phyloP scores from a whole-genome alignment of 306 rosid species.

The Purshia tridentata region DNA sequence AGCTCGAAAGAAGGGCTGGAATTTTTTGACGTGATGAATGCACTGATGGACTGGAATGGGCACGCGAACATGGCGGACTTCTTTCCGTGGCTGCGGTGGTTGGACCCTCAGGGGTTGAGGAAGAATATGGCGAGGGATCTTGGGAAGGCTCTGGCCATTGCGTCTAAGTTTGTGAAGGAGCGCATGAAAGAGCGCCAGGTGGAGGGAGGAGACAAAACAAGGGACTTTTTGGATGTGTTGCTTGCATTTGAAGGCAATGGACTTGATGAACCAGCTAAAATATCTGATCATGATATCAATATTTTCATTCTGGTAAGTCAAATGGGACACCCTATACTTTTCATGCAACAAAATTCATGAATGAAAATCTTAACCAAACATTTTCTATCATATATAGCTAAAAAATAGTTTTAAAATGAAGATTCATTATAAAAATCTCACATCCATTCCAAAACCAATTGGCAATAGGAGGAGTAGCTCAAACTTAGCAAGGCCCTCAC shows the following conservation, averaged over 20 bases:
- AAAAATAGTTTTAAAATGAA: too few species aligned
- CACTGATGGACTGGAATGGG: slow-evolving; percentile 41
- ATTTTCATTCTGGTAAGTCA: slow-evolving; percentile 49
- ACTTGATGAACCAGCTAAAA: slow-evolving; percentile 27
- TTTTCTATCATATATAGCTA: too few species aligned
- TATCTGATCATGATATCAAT: slow-evolving; percentile 49
- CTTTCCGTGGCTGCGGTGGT: slow-evolving; percentile 15
- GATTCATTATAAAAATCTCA: too few species aligned
- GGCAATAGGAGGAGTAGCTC: too few species aligned
- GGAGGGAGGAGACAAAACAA: not conserved
- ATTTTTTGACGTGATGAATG: slow-evolving; percentile 33
- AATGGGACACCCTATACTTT: too few species aligned
- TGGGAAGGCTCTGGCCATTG: slow-evolving; percentile 43
- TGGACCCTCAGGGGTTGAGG: slow-evolving; percentile 18
- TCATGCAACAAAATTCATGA: too few species aligned
- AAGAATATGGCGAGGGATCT: slow-evolving; percentile 42
- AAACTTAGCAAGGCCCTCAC: too few species aligned
- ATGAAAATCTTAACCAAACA: too few species aligned
- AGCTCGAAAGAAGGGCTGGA: slow-evolving; percentile 34
- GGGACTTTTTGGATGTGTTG: slow-evolving; percentile 55
- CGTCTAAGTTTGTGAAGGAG: slow-evolving; percentile 37
- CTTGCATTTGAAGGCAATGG: slow-evolving; percentile 48
- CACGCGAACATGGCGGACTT: slow-evolving; percentile 33
- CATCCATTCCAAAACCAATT: too few species aligned
- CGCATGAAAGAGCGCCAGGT: slow-evolving; percentile 20